phyloP scores from a whole-genome alignment of 345 rosid species.

The Eucalyptus victrix region DNA sequence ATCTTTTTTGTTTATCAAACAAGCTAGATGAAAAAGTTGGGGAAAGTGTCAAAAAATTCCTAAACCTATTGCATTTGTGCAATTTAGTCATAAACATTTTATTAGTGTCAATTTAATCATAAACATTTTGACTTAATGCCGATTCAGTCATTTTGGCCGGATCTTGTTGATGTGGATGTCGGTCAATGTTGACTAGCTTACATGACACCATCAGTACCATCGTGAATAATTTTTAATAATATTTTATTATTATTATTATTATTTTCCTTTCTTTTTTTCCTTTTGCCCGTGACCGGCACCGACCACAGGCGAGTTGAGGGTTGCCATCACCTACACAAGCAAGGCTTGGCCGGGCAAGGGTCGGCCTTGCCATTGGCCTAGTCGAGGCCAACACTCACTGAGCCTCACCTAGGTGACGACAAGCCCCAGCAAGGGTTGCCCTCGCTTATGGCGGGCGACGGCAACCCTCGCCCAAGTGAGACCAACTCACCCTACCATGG shows the following conservation, averaged over 20 bases:
- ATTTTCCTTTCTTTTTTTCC: no score
- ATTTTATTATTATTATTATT: no score
- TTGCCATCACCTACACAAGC: accelerated
- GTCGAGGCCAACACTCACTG: no score
- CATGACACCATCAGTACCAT: accelerated
- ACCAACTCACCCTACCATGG: no score
- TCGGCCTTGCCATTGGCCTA: no score
- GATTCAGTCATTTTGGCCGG: accelerated
- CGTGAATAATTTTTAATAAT: no score
- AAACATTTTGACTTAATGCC: accelerated
- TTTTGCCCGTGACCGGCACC: accelerated
- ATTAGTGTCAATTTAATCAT: accelerated
- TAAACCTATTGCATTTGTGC: no score
- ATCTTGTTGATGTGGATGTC: no score
- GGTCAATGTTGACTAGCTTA: accelerated
- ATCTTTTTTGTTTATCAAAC: no score
- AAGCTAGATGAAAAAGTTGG: no score
- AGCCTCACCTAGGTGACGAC: accelerated
- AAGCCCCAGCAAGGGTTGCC: accelerated
- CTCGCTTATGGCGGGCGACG: accelerated
- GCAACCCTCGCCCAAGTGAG: no score
- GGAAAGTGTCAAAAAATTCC: accelerated
- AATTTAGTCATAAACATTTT: accelerated
- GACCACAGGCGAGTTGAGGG: accelerated
- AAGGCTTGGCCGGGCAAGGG: accelerated